Percentiles rank a stretch among this genome's conserved stretches.
These are phyloP conservation scores for Pythium brassicae DNA, from an alignment of 352 stramenopile genomes.

Conservation along the genomic window DNA sequence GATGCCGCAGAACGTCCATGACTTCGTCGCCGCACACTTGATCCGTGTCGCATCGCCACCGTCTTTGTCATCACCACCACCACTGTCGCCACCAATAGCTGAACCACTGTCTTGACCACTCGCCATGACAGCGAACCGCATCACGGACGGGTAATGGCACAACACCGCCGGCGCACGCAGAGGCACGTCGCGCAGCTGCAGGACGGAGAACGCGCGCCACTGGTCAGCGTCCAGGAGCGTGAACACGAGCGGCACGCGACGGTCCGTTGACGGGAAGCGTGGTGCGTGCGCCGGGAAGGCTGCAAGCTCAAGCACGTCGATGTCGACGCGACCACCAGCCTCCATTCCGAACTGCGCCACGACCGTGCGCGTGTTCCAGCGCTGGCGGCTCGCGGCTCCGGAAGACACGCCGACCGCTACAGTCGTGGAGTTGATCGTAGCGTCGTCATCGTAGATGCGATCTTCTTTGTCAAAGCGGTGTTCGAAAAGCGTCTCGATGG, in stretches of 20 bases:
- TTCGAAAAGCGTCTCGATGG: conserved; percentile 7
- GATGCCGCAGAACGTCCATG: not conserved
- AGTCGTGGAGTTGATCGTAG: not conserved
- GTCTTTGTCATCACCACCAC: not conserved
- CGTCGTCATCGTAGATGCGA: not conserved
- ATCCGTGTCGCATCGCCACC: not conserved
- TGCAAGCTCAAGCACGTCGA: conserved; percentile 30
- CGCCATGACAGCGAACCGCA: conserved; percentile 36
- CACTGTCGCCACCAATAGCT: not conserved
- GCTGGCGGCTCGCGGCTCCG: conserved; percentile 4
- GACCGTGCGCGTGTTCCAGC: conserved; percentile 65
- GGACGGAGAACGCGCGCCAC: conserved; percentile 53
- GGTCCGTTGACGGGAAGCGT: not conserved
- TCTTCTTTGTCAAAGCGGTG: conserved; percentile 13
- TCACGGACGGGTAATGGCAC: conserved; percentile 51
- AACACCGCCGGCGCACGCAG: conserved; percentile 48
- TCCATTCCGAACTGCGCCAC: conserved; percentile 62
- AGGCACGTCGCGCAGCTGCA: conserved; percentile 55
- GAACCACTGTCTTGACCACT: not conserved
- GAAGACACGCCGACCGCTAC: conserved; percentile 2
- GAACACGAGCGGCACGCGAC: conserved; percentile 39
- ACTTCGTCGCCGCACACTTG: too few relatives aligned
- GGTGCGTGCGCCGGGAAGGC: conserved; percentile 8
- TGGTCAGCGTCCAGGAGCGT: conserved; percentile 59
- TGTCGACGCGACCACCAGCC: conserved; percentile 28